A percentile compares a stretch with the other conserved stretches of the same genome.
These are phyloP conservation scores for Zygoascus flipseniorum DNA, from an alignment of 805 yeast genomes.

Conservation along the genomic window DNA sequence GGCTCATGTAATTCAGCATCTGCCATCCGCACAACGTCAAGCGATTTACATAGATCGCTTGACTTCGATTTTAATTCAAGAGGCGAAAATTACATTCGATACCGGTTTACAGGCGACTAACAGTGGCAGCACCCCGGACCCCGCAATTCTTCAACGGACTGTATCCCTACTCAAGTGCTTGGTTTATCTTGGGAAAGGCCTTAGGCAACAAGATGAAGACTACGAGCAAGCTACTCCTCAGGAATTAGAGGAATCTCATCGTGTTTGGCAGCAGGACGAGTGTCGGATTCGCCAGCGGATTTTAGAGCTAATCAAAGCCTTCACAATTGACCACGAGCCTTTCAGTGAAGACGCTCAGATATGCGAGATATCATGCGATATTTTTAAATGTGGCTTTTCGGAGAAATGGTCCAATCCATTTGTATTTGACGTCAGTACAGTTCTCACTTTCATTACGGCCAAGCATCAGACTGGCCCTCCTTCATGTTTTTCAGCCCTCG, in stretches of 20 bases:
- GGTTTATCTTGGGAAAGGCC: slow-evolving; percentile 62
- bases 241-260: slow-evolving; percentile 8
- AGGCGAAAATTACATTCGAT: slow-evolving; percentile 7
- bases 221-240: slow-evolving; percentile 28
- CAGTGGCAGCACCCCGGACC: neutral
- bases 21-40: slow-evolving; percentile 18
- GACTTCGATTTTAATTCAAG: slow-evolving; percentile 20
- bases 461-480: slow-evolving; percentile 25
- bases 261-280: slow-evolving; percentile 25
- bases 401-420: slow-evolving; percentile 64
- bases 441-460: slow-evolving; percentile 34
- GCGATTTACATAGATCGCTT: slow-evolving; percentile 28
- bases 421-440: slow-evolving; percentile 37
- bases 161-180: slow-evolving; percentile 54
- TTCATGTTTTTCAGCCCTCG: slow-evolving; percentile 16
- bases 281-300: slow-evolving; percentile 34
- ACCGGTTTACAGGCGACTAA: neutral
- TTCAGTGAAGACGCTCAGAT: slow-evolving; percentile 39
- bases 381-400: slow-evolving; percentile 55
- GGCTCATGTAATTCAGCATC: slow-evolving; percentile 24
- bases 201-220: slow-evolving; percentile 50
- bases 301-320: slow-evolving; percentile 33
- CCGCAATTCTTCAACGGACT: slow-evolving; percentile 24
- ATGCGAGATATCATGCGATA: slow-evolving; percentile 54
- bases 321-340: slow-evolving; percentile 33